Evolutionary conservation across 192 early-diverging fungal species (phyloP).

Genomic region (Linderina pennispora): DNA sequence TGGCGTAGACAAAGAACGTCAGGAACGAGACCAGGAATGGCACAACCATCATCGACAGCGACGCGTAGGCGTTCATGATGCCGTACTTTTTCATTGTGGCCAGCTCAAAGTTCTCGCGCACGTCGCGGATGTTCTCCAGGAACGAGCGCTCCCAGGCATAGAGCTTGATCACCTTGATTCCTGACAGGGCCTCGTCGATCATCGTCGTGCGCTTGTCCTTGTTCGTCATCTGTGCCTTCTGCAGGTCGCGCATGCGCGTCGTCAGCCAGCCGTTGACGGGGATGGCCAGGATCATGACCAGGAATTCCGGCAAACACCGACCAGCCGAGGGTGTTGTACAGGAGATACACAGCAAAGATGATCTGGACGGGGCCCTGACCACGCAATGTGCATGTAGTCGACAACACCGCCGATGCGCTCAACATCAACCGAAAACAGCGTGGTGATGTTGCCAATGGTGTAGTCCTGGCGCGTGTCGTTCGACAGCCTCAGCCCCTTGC

Average conservation of each 20-base stretch:
- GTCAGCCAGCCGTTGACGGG: slow-evolving; percentile 70
- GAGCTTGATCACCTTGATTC: slow-evolving; percentile 93
- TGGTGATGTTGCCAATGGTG: slow-evolving; percentile 73
- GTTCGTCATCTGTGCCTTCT: slow-evolving; percentile 80
- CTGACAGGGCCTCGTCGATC: slow-evolving; percentile 83
- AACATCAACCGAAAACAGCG: slow-evolving; percentile 62
- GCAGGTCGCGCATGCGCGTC: slow-evolving; percentile 57
- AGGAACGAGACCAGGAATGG: slow-evolving; percentile 86
- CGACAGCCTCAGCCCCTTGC: slow-evolving; percentile 75
- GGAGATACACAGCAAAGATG: slow-evolving; percentile 61
- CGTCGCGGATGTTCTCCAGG: slow-evolving; percentile 50
- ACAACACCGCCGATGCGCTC: slow-evolving; percentile 56
- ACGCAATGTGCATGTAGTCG: slow-evolving; percentile 67
- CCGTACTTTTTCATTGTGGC: slow-evolving; percentile 69
- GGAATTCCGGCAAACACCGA: slow-evolving; percentile 81
- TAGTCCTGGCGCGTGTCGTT: slow-evolving; percentile 71
- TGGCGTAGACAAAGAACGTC: slow-evolving; percentile 73
- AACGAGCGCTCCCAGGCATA: slow-evolving; percentile 92
- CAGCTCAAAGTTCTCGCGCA: slow-evolving; percentile 75
- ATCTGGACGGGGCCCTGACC: slow-evolving; percentile 80
- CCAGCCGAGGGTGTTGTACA: slow-evolving; percentile 76
- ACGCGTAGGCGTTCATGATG: slow-evolving; percentile 58
- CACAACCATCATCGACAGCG: slow-evolving; percentile 73
- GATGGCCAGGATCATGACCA: slow-evolving; percentile 72
- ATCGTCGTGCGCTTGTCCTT: slow-evolving; percentile 69